phyloP scores from a whole-genome alignment of 164 flowering plant genomes.

The Nymphaea colorata region DNA sequence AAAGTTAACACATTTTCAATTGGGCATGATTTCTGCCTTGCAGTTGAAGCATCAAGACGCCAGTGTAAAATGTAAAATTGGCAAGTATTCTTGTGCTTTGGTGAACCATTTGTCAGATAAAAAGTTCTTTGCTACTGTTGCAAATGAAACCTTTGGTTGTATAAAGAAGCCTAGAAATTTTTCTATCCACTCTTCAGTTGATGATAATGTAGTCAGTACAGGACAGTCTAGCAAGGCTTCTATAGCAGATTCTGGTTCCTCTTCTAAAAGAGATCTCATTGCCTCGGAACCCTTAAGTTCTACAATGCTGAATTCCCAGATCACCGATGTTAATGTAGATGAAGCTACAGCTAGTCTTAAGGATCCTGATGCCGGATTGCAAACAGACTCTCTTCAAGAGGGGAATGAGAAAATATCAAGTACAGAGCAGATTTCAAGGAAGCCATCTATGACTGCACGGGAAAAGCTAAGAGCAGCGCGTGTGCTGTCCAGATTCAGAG shows the following conservation, averaged over 20 bases:
- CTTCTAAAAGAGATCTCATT: not conserved
- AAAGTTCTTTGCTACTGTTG: not conserved
- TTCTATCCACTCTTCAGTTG: not conserved
- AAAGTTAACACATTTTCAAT: not conserved
- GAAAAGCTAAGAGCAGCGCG: constrained; percentile 90
- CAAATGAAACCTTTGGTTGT: not conserved
- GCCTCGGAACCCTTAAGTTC: not conserved
- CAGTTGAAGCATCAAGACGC: not conserved
- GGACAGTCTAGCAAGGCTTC: not conserved
- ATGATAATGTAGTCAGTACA: not conserved
- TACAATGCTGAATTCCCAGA: not conserved
- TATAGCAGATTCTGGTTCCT: not conserved
- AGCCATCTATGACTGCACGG: constrained; percentile 60
- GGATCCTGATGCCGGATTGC: not conserved
- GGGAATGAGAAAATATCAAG: not conserved
- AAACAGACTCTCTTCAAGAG: not conserved
- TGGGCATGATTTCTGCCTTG: not conserved
- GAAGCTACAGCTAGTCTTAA: not conserved
- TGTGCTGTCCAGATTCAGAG: constrained; percentile 55
- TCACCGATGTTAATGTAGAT: not conserved
- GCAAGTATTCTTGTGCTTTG: not conserved
- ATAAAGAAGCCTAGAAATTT: not conserved
- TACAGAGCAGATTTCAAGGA: constrained; percentile 13
- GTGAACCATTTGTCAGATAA: not conserved
- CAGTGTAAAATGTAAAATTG: not conserved